phyloP scores from a whole-genome alignment of 192 early-diverging fungal species.

The Linnemannia exigua region DNA sequence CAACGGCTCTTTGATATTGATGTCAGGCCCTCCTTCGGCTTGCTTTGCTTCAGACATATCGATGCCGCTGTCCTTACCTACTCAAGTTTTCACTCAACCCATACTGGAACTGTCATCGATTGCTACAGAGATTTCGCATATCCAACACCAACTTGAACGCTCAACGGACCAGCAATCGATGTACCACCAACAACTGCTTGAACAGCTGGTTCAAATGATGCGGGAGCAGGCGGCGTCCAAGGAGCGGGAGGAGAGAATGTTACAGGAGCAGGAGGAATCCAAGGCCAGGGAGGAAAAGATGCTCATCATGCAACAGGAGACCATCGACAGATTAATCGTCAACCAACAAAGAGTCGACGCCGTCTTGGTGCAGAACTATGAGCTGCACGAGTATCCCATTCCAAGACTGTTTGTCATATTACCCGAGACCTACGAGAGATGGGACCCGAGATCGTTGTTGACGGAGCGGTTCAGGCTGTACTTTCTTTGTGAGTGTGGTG shows the following conservation, averaged over 20 bases:
- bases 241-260: background rate
- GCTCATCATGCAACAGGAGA: conserved; percentile 3
- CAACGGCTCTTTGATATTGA: too few relatives aligned
- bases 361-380: conserved; percentile 22
- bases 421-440: background rate
- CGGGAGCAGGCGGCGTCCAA: background rate
- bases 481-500: conserved; percentile 30
- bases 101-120: too few relatives aligned
- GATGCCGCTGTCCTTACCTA: too few relatives aligned
- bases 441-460: conserved; percentile 5
- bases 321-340: background rate
- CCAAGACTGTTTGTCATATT: conserved; percentile 27
- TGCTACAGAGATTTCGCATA: background rate
- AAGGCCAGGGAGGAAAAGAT: conserved; percentile 3
- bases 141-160: background rate
- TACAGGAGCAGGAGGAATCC: background rate
- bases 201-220: background rate
- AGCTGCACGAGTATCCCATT: conserved; percentile 32
- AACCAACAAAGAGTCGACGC: conserved; percentile 15
- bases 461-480: conserved; percentile 14
- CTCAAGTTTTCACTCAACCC: too few relatives aligned
- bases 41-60: too few relatives aligned
- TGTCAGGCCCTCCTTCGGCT: too few relatives aligned
- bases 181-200: background rate
- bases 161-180: conserved; percentile 5